Evolutionary conservation across 108 stramenopile species (phyloP), one percentile per base, ranked within the genome.

Genomic region (Tribonema minus): DNA sequence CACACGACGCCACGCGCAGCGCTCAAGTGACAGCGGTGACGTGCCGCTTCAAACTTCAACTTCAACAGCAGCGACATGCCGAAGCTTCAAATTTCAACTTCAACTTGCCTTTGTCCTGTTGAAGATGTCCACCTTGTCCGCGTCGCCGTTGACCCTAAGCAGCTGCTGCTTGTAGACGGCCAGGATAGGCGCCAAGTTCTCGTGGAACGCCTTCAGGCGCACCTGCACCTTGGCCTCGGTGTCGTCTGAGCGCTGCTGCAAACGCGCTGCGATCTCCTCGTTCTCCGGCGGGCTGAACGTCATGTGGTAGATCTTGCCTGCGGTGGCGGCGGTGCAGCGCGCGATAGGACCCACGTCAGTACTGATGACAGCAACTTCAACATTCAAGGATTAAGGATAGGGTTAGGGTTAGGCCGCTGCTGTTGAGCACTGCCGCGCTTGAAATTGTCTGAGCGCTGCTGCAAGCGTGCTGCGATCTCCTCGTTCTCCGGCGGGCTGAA

Each of bases 161-260:
- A n/a, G n/a, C n/a, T n/a, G n/a, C n/a, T 78, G 66, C 31, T 71
- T 33, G 76, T 85, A 85, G 67, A 67, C 68, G 1, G 61, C 77
- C 23, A 12, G 36, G 46, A 85, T 78, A 28, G 76, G 37, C 3
- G 36, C 75, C 32, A 85, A 83, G 83, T 95, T 95, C 64, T 84
- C 73, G 86, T 95, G 92, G 81, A 93, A 98, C 35, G 92, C 89
- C 72, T 88, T 87, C 71, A 95, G 76, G 27, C 97, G 90, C 34
- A 93, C 92, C 67, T 78, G 86, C 31, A 95, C 91, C 87, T 95
- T 98, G 80, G 96, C 95, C 68, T 92, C 95, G 23, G 95, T 98
- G 81, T 98, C 97, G 84, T 98, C 97, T 27, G 85, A 82, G 61
- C 97, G 91, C 64, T 95, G 94, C 85, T 82, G n/a, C n/a, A n/a